Evolutionary conservation across 2,329 filamentous ascomycete species (phyloP).

Genomic region (Sporothrix protearum): DNA sequence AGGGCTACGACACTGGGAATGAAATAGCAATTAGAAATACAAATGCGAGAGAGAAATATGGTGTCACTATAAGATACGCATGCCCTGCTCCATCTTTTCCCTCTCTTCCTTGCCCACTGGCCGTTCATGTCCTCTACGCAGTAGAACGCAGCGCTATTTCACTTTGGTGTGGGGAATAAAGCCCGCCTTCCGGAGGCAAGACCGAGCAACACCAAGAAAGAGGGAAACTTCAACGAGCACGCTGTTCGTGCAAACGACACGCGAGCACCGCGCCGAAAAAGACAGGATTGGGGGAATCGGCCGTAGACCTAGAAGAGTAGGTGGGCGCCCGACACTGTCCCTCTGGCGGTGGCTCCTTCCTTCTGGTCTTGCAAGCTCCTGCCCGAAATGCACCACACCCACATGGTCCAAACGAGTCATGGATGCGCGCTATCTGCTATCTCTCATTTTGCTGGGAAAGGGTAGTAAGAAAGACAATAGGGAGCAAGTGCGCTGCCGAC

Average conservation of each 20-base stretch:
- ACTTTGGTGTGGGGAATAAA: conserved; percentile 5
- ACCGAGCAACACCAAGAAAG: neutral
- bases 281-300: neutral
- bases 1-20: neutral
- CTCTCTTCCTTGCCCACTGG: neutral
- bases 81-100: conserved; percentile 11
- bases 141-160: neutral
- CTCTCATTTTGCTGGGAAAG: neutral
- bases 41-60: neutral
- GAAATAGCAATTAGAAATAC: neutral
- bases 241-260: conserved; percentile 4
- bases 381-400: neutral
- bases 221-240: neutral
- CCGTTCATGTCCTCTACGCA: neutral
- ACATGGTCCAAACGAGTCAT: neutral
- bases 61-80: conserved; percentile 22
- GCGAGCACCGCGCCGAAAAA: neutral
- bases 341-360: neutral
- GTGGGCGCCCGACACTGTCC: conserved; percentile 6
- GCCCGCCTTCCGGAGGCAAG: neutral
- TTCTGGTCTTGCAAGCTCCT: neutral
- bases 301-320: conserved; percentile 16
- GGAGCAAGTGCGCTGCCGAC: neutral
- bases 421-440: neutral
- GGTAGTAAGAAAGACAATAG: neutral